Conservation (phyloP, 768 basidiomycete genomes). For the Boletus rubroflammeus region DNA sequence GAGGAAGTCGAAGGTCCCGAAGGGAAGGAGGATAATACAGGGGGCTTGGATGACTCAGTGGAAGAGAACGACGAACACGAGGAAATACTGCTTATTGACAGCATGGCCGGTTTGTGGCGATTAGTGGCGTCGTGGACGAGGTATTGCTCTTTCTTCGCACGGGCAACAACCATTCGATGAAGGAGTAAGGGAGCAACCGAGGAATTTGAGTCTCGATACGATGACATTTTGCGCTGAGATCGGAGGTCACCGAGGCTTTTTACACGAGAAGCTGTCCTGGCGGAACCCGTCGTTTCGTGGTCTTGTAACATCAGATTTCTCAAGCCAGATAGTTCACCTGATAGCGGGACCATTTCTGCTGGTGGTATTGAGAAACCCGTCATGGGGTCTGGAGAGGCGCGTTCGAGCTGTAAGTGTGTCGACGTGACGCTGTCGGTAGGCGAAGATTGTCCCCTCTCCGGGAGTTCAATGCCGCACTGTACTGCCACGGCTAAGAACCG, state of each 20-base stretch:
- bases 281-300: slow-evolving; percentile 17
- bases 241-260: slow-evolving; percentile 55
- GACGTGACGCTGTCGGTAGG: slow-evolving; percentile 18
- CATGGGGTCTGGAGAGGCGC: slow-evolving; percentile 15
- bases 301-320: slow-evolving; percentile 28
- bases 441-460: slow-evolving; percentile 42
- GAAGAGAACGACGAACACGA: slow-evolving; percentile 71
- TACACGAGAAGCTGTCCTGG: slow-evolving; percentile 39
- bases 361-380: slow-evolving; percentile 11
- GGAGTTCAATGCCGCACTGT: slow-evolving; percentile 70
- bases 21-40: slow-evolving; percentile 57
- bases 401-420: slow-evolving; percentile 15
- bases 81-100: slow-evolving; percentile 67
- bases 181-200: slow-evolving; percentile 35
- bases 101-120: slow-evolving; percentile 41
- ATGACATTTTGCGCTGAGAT: slow-evolving; percentile 26
- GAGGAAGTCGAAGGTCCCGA: slow-evolving; percentile 64
- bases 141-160: slow-evolving; percentile 40
- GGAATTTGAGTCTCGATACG: slow-evolving; percentile 38
- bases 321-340: slow-evolving; percentile 28
- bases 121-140: slow-evolving; percentile 34
- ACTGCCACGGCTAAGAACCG: slow-evolving; percentile 74
- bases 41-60: slow-evolving; percentile 45
- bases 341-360: slow-evolving; percentile 1
- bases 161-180: slow-evolving; percentile 25